Percentiles rank a stretch among this genome's conserved stretches.
Evolutionary conservation across 208 protist genomes (phyloP).

Genomic region (Leishmania aethiopica): DNA sequence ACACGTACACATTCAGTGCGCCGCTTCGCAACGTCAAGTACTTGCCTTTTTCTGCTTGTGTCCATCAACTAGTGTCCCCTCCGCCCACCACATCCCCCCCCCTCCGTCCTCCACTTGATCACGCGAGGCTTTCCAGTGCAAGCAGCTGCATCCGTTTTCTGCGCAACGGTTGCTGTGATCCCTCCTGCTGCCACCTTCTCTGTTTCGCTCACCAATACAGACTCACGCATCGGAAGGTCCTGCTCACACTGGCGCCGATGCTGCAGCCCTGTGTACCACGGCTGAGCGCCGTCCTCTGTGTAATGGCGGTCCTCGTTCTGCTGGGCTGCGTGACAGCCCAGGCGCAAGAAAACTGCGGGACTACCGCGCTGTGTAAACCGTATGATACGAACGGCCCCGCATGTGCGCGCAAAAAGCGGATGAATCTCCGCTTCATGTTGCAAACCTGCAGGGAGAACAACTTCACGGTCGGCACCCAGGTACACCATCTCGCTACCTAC

Average conservation of each 20-base stretch:
- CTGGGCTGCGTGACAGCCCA: neutral
- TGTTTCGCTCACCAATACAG: neutral
- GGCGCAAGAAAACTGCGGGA: slow-evolving; percentile 1
- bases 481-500: slow-evolving; percentile 48
- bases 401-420: slow-evolving; percentile 42
- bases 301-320: neutral
- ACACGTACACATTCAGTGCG: neutral
- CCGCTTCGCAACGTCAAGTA: neutral
- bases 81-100: neutral
- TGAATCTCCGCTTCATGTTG: slow-evolving; percentile 82
- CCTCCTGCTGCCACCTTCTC: neutral
- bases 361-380: slow-evolving; percentile 30
- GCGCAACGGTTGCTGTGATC: neutral
- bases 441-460: slow-evolving; percentile 56
- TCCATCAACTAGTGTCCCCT: too few species aligned
- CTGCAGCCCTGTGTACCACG: neutral
- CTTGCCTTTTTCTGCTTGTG: neutral
- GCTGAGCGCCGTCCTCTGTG: slow-evolving; percentile 4
- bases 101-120: neutral
- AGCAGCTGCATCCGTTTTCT: neutral
- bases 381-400: slow-evolving; percentile 31
- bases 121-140: neutral
- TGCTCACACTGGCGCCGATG: neutral
- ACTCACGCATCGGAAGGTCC: neutral
- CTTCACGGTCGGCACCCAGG: slow-evolving; percentile 4